These are phyloP conservation scores for Xylaria arbuscula DNA, from an alignment of 2,329 filamentous ascomycete species.

Conservation along the genomic window DNA sequence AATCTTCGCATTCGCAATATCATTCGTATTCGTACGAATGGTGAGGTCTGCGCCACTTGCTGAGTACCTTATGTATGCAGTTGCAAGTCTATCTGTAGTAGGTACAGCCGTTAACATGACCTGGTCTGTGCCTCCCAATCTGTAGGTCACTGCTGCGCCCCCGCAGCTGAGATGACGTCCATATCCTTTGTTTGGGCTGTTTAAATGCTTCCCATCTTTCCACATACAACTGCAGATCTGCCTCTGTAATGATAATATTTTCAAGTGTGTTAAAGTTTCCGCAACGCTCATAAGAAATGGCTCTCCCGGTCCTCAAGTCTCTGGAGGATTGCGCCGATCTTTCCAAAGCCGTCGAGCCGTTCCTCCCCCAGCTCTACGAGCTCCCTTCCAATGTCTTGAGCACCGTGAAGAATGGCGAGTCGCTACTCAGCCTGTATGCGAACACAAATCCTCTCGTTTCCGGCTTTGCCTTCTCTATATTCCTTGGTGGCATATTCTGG, in stretches of 20 bases:
- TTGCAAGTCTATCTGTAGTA: too few species aligned
- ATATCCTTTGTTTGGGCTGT: slow-evolving; percentile 9
- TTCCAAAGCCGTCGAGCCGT: slow-evolving; percentile 79
- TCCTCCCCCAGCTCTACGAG: slow-evolving; percentile 73
- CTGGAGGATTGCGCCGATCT: slow-evolving; percentile 82
- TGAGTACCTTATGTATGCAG: too few species aligned
- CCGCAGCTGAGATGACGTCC: slow-evolving; percentile 31
- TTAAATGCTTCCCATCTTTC: not conserved
- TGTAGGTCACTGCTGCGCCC: slow-evolving; percentile 2
- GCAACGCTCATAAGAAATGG: slow-evolving; percentile 59
- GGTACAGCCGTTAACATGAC: not conserved
- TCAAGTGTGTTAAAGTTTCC: slow-evolving; percentile 3
- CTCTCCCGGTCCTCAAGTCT: slow-evolving; percentile 76
- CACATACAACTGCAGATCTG: slow-evolving; percentile 1
- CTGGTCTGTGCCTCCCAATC: slow-evolving; percentile 28
- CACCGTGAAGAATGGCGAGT: slow-evolving; percentile 68
- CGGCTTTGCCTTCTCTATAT: slow-evolving; percentile 76
- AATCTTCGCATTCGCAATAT: not conserved
- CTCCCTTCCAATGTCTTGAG: slow-evolving; percentile 74
- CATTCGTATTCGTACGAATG: not conserved
- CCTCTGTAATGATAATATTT: slow-evolving; percentile 7
- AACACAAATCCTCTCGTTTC: slow-evolving; percentile 87
- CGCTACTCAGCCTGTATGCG: slow-evolving; percentile 77
- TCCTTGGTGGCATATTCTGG: slow-evolving; percentile 77
- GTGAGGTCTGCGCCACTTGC: not conserved